Conservation (phyloP, 2,329 filamentous ascomycete genomes). For the Fusarium euwallaceae region DNA sequence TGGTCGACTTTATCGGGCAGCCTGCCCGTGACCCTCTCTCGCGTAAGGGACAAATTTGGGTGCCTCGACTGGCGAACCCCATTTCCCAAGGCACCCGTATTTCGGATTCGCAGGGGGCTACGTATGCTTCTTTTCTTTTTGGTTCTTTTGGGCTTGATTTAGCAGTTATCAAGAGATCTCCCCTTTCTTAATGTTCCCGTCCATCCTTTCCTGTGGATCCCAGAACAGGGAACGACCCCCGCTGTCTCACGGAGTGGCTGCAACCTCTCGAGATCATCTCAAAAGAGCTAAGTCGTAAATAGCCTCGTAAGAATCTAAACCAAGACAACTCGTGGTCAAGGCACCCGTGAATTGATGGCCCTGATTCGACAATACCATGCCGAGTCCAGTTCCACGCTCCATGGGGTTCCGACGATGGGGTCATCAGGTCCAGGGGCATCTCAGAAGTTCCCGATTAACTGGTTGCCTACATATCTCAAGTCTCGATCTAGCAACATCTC, state of each 20-base stretch:
- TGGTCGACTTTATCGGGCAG: slow-evolving; percentile 45
- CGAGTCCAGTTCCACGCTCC: neutral
- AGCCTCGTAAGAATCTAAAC: slow-evolving; percentile 26
- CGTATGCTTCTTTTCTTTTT: slow-evolving; percentile 36
- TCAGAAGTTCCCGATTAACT: slow-evolving; percentile 8
- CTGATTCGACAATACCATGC: slow-evolving; percentile 15
- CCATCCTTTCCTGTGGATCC: neutral
- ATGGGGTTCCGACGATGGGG: neutral
- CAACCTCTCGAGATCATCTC: slow-evolving; percentile 13
- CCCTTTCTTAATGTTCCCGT: neutral
- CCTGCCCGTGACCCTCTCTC: slow-evolving; percentile 39
- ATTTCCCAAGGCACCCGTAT: slow-evolving; percentile 49
- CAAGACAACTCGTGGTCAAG: slow-evolving; percentile 23
- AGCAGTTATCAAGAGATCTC: neutral
- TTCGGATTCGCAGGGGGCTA: slow-evolving; percentile 38
- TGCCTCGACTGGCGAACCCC: slow-evolving; percentile 31
- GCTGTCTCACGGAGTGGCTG: slow-evolving; percentile 3
- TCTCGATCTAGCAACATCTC: neutral
- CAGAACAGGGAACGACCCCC: neutral
- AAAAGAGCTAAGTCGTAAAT: slow-evolving; percentile 7
- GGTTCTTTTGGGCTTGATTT: neutral
- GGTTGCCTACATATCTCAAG: neutral
- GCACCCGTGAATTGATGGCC: slow-evolving; percentile 8
- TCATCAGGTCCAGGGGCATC: slow-evolving; percentile 2
- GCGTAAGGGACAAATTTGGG: slow-evolving; percentile 30